A percentile compares a stretch with the other conserved stretches of the same genome.
Evolutionary conservation across 1,284 basidiomycete genomes (phyloP).

Genomic region (Lentinus polychrous): DNA sequence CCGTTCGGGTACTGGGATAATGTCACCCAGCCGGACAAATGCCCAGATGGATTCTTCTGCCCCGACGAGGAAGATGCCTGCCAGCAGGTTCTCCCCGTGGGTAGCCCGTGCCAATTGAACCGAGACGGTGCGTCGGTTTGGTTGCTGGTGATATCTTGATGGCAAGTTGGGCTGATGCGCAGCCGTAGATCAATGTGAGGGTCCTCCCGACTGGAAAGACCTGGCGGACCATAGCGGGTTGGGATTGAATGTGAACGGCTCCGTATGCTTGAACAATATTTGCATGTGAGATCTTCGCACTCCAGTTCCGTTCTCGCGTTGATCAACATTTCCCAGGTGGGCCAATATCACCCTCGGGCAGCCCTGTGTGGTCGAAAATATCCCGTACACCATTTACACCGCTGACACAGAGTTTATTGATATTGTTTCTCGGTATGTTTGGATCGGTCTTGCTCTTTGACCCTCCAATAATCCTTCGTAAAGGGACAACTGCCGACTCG

Average conservation of each 20-base stretch:
- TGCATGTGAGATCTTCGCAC: constrained; percentile 59
- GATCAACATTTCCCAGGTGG: constrained; percentile 41
- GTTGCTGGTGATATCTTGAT: background rate
- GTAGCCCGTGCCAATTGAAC: constrained; percentile 75
- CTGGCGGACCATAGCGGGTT: constrained; percentile 50
- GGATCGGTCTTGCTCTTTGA: background rate
- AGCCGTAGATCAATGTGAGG: constrained; percentile 64
- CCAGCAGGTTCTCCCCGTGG: constrained; percentile 52
- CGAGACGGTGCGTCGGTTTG: constrained; percentile 63
- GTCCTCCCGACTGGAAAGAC: constrained; percentile 56
- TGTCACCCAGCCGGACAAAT: constrained; percentile 52
- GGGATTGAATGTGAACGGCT: constrained; percentile 73
- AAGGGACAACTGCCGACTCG: constrained; percentile 62
- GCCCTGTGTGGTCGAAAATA: constrained; percentile 72
- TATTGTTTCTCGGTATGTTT: constrained; percentile 68
- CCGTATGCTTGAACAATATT: constrained; percentile 72
- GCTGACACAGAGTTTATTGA: constrained; percentile 52
- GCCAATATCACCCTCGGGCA: constrained; percentile 64
- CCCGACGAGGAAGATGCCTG: constrained; percentile 80
- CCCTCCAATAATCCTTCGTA: constrained; percentile 1
- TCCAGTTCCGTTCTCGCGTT: background rate
- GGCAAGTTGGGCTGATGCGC: background rate
- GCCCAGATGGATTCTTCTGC: constrained; percentile 62
- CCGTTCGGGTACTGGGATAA: constrained; percentile 56
- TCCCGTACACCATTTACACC: constrained; percentile 66